phyloP scores from a whole-genome alignment of 2,329 filamentous ascomycete species.

The Fonsecaea multimorphosa region DNA sequence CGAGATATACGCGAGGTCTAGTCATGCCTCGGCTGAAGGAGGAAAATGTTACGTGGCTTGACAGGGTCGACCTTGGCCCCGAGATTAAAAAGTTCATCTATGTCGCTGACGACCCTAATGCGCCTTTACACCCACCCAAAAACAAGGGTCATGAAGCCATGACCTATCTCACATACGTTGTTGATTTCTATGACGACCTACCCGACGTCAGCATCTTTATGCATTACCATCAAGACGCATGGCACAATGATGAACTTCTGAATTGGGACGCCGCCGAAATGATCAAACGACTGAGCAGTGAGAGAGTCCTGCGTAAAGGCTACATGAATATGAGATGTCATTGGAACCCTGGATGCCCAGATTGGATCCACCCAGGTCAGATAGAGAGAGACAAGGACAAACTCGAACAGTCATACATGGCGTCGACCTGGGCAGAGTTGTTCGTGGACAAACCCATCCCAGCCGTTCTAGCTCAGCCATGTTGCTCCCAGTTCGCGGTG shows the following conservation, averaged over 20 bases:
- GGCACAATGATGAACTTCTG: conserved; percentile 66
- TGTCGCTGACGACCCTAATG: conserved; percentile 58
- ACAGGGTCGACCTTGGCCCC: conserved; percentile 52
- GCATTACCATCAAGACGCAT: conserved; percentile 62
- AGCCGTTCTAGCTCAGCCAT: conserved; percentile 63
- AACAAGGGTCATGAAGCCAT: conserved; percentile 70
- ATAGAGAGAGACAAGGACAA: conserved; percentile 49
- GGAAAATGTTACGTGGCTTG: conserved; percentile 56
- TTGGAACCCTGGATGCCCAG: conserved; percentile 64
- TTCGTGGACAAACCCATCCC: conserved; percentile 54
- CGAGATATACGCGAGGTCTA: conserved; percentile 60
- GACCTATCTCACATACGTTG: conserved; percentile 67
- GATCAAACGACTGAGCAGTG: conserved; percentile 58
- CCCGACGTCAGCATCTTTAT: conserved; percentile 66
- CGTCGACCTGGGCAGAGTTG: conserved; percentile 55
- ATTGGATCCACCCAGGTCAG: conserved; percentile 60
- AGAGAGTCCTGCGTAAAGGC: conserved; percentile 58
- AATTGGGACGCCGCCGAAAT: conserved; percentile 58
- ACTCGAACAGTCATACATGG: conserved; percentile 55
- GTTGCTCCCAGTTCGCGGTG: conserved; percentile 69
- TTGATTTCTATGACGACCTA: conserved; percentile 66
- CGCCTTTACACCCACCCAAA: conserved; percentile 58
- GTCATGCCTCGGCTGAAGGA: conserved; percentile 60
- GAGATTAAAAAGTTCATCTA: conserved; percentile 58
- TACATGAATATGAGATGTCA: conserved; percentile 68